phyloP scores from a whole-genome alignment of 768 basidiomycete species.

The Termitomyces sp. region DNA sequence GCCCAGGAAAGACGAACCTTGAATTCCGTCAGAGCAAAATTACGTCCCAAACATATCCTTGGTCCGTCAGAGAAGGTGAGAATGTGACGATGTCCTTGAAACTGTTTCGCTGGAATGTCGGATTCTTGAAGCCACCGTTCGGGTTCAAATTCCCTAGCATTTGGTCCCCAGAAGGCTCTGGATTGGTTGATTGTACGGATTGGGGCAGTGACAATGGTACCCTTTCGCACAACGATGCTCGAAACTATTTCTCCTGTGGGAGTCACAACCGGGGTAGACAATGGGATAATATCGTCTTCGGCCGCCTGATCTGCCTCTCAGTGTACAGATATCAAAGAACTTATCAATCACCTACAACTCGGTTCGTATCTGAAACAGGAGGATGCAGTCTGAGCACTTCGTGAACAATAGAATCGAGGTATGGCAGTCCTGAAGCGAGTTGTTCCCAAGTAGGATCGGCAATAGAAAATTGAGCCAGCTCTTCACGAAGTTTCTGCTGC shows the following conservation, averaged over 20 bases:
- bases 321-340: not conserved
- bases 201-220: slow-evolving; percentile 41
- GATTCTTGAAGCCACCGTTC: slow-evolving; percentile 57
- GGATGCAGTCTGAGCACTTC: slow-evolving; percentile 47
- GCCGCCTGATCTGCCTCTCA: slow-evolving; percentile 31
- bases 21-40: slow-evolving; percentile 46
- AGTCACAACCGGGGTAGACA: slow-evolving; percentile 48
- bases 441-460: slow-evolving; percentile 56
- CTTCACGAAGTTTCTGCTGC: slow-evolving; percentile 49
- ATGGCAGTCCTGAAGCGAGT: slow-evolving; percentile 47
- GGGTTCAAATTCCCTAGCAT: slow-evolving; percentile 58
- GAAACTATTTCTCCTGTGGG: slow-evolving; percentile 36
- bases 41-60: slow-evolving; percentile 46
- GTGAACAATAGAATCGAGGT: slow-evolving; percentile 51
- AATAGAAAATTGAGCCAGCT: slow-evolving; percentile 40
- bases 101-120: slow-evolving; percentile 32
- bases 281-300: slow-evolving; percentile 58
- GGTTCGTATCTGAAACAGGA: slow-evolving; percentile 32
- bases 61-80: slow-evolving; percentile 54
- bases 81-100: slow-evolving; percentile 50
- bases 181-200: slow-evolving; percentile 49
- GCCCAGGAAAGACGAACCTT: slow-evolving; percentile 28
- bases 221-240: slow-evolving; percentile 46
- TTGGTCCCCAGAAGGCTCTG: slow-evolving; percentile 58
- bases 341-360: slow-evolving; percentile 32